A percentile compares a stretch with the other conserved stretches of the same genome.
phyloP scores from a whole-genome alignment of 306 rosid species.

The Rubus parviflorus region DNA sequence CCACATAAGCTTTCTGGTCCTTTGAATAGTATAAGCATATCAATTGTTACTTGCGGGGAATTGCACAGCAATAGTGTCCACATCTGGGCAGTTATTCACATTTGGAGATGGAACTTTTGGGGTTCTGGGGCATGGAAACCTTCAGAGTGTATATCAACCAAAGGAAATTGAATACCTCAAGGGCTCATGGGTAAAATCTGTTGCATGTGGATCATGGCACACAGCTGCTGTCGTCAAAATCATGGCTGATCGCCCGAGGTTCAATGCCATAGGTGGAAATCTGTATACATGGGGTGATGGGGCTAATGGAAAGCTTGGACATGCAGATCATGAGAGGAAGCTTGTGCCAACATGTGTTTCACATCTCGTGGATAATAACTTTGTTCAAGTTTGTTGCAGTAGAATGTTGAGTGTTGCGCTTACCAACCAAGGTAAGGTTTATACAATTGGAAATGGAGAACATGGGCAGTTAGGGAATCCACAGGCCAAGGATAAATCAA shows the following conservation, averaged over 20 bases:
- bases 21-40: constrained; percentile 51
- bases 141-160: constrained; percentile 50
- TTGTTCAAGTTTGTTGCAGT: constrained; percentile 84
- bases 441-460: constrained; percentile 64
- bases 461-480: constrained; percentile 81
- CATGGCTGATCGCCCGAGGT: constrained; percentile 40
- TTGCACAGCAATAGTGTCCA: constrained; percentile 81
- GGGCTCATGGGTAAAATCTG: constrained; percentile 63
- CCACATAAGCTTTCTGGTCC: constrained; percentile 58
- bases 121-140: constrained; percentile 79
- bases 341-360: constrained; percentile 74
- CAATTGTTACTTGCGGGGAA: constrained; percentile 74
- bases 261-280: constrained; percentile 54
- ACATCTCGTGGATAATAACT: constrained; percentile 69
- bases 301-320: constrained; percentile 75
- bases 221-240: constrained; percentile 73
- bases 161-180: constrained; percentile 75
- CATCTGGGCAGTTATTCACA: constrained; percentile 64
- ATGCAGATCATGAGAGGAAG: constrained; percentile 53
- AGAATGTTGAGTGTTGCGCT: constrained; percentile 73
- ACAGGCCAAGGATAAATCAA: constrained; percentile 49
- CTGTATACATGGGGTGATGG: constrained; percentile 93
- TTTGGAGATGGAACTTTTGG: constrained; percentile 94
- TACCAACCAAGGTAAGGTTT: constrained; percentile 65
- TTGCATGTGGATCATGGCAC: constrained; percentile 94